phyloP scores from a whole-genome alignment of 805 yeast genomes.

The Wickerhamiella sergipiensis region DNA sequence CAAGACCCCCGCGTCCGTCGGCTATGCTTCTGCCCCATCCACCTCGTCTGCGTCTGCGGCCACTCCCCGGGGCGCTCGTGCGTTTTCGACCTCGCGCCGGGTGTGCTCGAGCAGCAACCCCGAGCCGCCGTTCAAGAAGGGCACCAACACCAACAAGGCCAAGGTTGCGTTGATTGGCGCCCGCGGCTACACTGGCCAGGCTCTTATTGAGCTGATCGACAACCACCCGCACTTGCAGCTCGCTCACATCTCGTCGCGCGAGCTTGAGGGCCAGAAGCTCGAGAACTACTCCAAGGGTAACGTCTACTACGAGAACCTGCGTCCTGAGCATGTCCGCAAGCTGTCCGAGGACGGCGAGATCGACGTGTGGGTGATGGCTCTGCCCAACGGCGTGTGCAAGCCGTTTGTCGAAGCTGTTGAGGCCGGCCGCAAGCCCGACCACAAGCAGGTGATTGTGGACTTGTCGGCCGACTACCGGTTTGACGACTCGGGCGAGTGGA shows the following conservation, averaged over 20 bases:
- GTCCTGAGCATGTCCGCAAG: conserved; percentile 68
- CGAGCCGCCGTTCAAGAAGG: conserved; percentile 57
- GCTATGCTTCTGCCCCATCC: not conserved
- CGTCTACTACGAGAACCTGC: conserved; percentile 71
- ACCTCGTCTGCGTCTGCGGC: conserved; percentile 6
- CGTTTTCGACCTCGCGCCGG: conserved; percentile 15
- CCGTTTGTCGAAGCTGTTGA: conserved; percentile 34
- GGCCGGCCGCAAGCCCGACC: conserved; percentile 31
- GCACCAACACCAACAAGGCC: conserved; percentile 46
- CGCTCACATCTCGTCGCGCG: conserved; percentile 92
- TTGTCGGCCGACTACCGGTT: conserved; percentile 93
- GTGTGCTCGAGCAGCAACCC: conserved; percentile 32
- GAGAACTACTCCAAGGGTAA: conserved; percentile 76
- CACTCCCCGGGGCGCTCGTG: conserved; percentile 13
- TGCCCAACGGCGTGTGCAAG: conserved; percentile 90
- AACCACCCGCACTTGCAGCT: conserved; percentile 78
- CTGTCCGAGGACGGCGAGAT: conserved; percentile 66
- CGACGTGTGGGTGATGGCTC: conserved; percentile 98
- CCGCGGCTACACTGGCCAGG: conserved; percentile 94
- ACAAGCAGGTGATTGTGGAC: conserved; percentile 72
- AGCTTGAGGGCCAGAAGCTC: conserved; percentile 73
- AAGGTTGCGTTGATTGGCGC: conserved; percentile 94
- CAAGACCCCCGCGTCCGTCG: conserved; percentile 7
- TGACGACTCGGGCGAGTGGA: conserved; percentile 79
- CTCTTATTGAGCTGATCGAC: conserved; percentile 74